phyloP scores from a whole-genome alignment of 148 eudicot genomes.

The Chenopodium quinoa region DNA sequence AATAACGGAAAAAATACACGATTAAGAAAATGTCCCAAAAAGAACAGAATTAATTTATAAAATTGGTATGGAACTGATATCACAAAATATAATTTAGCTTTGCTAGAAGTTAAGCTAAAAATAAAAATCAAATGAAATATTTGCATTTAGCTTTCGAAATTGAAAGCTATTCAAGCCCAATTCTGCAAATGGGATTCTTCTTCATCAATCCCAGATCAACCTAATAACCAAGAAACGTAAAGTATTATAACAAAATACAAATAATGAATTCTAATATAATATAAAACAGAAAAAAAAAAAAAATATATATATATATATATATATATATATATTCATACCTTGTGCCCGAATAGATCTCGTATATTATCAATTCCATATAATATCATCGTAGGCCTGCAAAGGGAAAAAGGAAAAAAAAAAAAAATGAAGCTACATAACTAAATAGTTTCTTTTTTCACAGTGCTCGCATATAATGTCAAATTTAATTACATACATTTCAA shows the following conservation, averaged over 20 bases:
- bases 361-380: conserved; percentile 79
- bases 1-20: background rate
- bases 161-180: conserved; percentile 48
- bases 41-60: background rate
- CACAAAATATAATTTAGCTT: background rate
- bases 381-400: conserved; percentile 83
- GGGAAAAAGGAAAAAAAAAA: background rate
- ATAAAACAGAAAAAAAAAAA: no score
- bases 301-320: no score
- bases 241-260: no score
- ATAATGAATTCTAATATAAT: no score
- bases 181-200: conserved; percentile 67
- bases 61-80: background rate
- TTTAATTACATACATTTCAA: background rate
- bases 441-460: background rate
- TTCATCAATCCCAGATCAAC: conserved; percentile 80
- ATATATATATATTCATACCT: conserved; percentile 40
- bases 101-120: background rate
- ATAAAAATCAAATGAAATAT: background rate
- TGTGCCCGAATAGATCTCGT: conserved; percentile 87
- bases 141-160: background rate
- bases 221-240: conserved; percentile 34
- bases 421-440: background rate
- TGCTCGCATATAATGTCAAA: background rate
- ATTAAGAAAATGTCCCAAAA: background rate